Conservation (phyloP, 1,284 basidiomycete species). For the Amylostereum chailletii region DNA sequence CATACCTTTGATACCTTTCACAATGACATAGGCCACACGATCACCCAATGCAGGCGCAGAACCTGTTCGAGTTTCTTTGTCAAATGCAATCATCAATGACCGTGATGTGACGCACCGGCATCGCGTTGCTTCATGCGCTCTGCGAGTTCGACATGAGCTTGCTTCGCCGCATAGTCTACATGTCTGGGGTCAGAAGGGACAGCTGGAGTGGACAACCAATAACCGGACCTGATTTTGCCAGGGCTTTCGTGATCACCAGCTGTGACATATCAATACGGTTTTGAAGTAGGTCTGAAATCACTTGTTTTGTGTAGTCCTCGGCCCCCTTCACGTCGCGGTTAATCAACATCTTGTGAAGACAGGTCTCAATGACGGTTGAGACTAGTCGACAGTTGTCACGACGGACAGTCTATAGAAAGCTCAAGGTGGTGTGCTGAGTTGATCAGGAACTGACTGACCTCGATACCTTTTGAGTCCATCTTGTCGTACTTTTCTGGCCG, state of each 20-base stretch:
- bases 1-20: slow-evolving; percentile 88
- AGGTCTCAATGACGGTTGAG: slow-evolving; percentile 93
- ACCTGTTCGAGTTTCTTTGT: slow-evolving; percentile 29
- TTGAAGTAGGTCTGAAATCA: slow-evolving; percentile 87
- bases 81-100: not conserved
- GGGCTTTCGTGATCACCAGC: slow-evolving; percentile 93
- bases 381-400: slow-evolving; percentile 94
- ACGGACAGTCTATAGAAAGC: slow-evolving; percentile 70
- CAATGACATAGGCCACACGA: slow-evolving; percentile 94
- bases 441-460: slow-evolving; percentile 43
- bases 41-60: slow-evolving; percentile 92
- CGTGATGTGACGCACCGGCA: slow-evolving; percentile 45
- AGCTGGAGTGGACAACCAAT: too few relatives aligned
- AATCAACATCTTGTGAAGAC: slow-evolving; percentile 93
- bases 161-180: slow-evolving; percentile 81
- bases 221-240: slow-evolving; percentile 72
- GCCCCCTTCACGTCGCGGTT: slow-evolving; percentile 89
- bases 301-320: slow-evolving; percentile 86
- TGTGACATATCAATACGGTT: slow-evolving; percentile 98
- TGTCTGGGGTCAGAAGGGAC: not conserved
- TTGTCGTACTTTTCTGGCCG: slow-evolving; percentile 90
- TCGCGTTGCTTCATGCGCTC: slow-evolving; percentile 93
- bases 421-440: not conserved
- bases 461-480: slow-evolving; percentile 98
- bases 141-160: slow-evolving; percentile 91